Base-by-base conservation (phyloP, 495 filamentous ascomycete genomes). In the Hyaloscypha finlandica region DNA sequence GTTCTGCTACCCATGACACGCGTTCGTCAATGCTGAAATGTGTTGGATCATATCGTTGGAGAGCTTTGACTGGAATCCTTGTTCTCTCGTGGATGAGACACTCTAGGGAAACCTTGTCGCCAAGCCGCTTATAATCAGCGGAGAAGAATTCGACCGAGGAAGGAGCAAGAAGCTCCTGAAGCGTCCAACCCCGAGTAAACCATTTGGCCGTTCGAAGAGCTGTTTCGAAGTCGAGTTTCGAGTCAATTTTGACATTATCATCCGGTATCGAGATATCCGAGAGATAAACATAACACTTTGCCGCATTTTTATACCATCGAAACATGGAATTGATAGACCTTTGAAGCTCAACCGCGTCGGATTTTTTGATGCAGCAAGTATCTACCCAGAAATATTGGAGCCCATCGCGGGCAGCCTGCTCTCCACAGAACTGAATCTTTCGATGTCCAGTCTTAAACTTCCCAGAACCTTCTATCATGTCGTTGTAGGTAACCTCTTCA, bases 301-400 rank as follows among this genome's bases (percentile, higher is more conserved):
- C 51, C 19, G 71, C 66, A 14, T 66, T 37, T 16, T 71, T 11
- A 63, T 77, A 77, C 77, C 76, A 77, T 6, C 69, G 64, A 63
- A 66, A 78, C 76, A 80, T 80, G 35, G 73, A 75, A 60, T 80
- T 80, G 45, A 80, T 76, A 22, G 77, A 68, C 56, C 78, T 74
- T 30, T 60, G 67, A 11, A 80, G 70, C 39, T 73, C 70, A 16
- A 19, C 59, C 25, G 42, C 25, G 37, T 67, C 56, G 9, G 37
- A 19, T 53, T 73, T 65, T 32, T 70, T 45, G 22, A 73, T 72
- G 42, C 62, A 72, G 33, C 68, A 72, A 32, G 71, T 74, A 33
- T 72, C 71, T n/a, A 74, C 32, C 71, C 71, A 74, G 65, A 45
- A 62, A 62, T 62, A 62, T 62, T 35, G 61, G 65, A 74, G 20